Conservation (phyloP, 345 rosid species). For the Syzygium aqueum region DNA sequence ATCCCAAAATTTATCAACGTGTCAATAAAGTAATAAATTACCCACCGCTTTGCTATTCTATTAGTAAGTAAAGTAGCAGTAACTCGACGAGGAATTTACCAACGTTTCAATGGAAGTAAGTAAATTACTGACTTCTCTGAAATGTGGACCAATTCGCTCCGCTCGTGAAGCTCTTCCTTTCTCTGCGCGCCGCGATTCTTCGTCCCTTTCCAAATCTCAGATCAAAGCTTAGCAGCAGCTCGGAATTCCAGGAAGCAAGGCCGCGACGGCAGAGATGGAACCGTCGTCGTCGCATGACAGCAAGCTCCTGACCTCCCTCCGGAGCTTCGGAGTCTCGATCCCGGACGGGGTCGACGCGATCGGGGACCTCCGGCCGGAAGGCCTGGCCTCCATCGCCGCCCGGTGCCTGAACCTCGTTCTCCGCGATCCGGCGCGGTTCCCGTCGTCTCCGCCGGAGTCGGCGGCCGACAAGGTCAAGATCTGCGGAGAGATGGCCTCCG, state of each 20-base stretch:
- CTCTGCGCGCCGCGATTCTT: background rate
- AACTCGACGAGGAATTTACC: background rate
- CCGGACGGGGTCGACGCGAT: constrained; percentile 32
- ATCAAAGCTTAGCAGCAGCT: background rate
- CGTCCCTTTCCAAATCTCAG: background rate
- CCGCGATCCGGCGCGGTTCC: constrained; percentile 22
- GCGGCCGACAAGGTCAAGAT: constrained; percentile 45
- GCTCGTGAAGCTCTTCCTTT: background rate
- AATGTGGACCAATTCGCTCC: background rate
- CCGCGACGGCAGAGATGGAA: constrained; percentile 17
- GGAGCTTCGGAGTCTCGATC: constrained; percentile 37
- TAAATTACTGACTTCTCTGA: background rate
- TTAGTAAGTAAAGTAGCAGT: no score
- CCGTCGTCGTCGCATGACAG: constrained; percentile 9
- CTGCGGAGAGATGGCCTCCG: constrained; percentile 47
- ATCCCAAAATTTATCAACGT: background rate
- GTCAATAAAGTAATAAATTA: background rate
- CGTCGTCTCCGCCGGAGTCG: constrained; percentile 30
- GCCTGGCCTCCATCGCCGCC: constrained; percentile 46
- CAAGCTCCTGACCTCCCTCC: constrained; percentile 33
- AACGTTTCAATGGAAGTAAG: background rate
- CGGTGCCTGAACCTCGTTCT: constrained; percentile 48
- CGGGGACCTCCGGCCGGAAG: constrained; percentile 26
- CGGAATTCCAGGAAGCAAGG: background rate
- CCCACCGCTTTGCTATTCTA: no score